Conservation (phyloP, 495 filamentous ascomycete genomes). For the Tetracladium setigerum region DNA sequence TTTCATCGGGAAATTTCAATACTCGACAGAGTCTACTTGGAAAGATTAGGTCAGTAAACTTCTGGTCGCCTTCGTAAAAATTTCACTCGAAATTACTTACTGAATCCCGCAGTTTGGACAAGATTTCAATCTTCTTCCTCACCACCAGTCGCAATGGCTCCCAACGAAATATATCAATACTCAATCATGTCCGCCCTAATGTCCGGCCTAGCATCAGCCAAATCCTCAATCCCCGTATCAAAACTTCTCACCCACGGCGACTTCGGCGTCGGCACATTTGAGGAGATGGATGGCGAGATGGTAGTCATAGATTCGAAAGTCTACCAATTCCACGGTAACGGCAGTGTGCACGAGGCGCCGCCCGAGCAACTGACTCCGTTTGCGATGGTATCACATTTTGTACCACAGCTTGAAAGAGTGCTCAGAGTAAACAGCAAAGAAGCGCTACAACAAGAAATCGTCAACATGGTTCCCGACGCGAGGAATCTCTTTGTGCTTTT, state of each 20-base stretch:
- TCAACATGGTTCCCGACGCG: conserved; percentile 27
- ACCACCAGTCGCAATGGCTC: too few relatives aligned
- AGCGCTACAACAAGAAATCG: conserved; percentile 28
- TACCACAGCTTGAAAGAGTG: too few relatives aligned
- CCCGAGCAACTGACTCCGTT: conserved; percentile 30
- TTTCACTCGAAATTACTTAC: too few relatives aligned
- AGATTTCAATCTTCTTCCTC: not conserved
- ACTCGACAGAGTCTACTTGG: too few relatives aligned
- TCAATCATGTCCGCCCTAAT: conserved; percentile 43
- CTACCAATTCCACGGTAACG: conserved; percentile 39
- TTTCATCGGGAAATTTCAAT: too few relatives aligned
- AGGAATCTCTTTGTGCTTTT: conserved; percentile 34
- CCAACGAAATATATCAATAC: conserved; percentile 44
- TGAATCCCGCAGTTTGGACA: not conserved
- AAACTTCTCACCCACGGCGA: conserved; percentile 34
- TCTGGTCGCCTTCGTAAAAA: too few relatives aligned
- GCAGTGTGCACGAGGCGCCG: conserved; percentile 24
- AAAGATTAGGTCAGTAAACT: too few relatives aligned
- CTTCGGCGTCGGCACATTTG: conserved; percentile 46
- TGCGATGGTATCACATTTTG: conserved; percentile 33
- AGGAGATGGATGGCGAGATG: conserved; percentile 41
- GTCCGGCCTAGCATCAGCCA: conserved; percentile 37
- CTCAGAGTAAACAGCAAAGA: conserved; percentile 14
- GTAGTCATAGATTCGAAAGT: too few relatives aligned
- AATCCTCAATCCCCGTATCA: conserved; percentile 24